phyloP scores from a whole-genome alignment of 177 flowering plant genomes.

The Vitis hybrid region DNA sequence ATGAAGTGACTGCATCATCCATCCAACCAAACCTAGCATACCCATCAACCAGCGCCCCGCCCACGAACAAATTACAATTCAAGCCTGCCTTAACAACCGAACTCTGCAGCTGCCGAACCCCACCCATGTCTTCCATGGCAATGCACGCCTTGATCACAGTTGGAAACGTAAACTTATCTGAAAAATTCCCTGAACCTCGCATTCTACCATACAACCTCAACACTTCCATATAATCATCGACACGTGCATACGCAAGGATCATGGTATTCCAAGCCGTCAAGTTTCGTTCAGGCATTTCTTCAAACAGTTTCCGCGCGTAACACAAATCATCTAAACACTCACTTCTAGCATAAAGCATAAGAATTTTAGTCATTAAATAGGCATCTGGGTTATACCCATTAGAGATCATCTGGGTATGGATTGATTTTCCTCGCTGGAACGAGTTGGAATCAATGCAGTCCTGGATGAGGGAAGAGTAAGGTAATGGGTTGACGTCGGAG shows the following conservation, averaged over 20 bases:
- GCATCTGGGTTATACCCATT: constrained; percentile 21
- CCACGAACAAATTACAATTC: constrained; percentile 24
- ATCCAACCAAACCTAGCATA: constrained; percentile 27
- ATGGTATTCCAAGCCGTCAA: constrained; percentile 35
- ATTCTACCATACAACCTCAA: constrained; percentile 19
- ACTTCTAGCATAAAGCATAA: constrained; percentile 24
- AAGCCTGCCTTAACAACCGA: constrained; percentile 27
- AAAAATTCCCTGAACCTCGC: constrained; percentile 19
- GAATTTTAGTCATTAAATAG: constrained; percentile 22
- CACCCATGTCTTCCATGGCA: constrained; percentile 18
- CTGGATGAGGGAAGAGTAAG: constrained; percentile 29
- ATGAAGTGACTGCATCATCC: constrained; percentile 20
- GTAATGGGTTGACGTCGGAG: constrained; percentile 8
- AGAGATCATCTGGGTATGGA: constrained; percentile 23
- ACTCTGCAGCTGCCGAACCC: constrained; percentile 26
- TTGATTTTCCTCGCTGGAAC: constrained; percentile 23
- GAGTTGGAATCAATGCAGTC: constrained; percentile 25
- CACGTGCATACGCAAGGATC: constrained; percentile 24
- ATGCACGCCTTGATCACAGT: constrained; percentile 25
- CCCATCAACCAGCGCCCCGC: constrained; percentile 30
- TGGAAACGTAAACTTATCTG: constrained; percentile 32
- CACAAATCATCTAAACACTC: constrained; percentile 13
- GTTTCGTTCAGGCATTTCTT: constrained; percentile 24
- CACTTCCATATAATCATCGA: constrained; percentile 22
- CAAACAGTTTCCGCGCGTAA: constrained; percentile 24